Conservation (phyloP, 208 protist genomes). For the Crithidia bombi region DNA sequence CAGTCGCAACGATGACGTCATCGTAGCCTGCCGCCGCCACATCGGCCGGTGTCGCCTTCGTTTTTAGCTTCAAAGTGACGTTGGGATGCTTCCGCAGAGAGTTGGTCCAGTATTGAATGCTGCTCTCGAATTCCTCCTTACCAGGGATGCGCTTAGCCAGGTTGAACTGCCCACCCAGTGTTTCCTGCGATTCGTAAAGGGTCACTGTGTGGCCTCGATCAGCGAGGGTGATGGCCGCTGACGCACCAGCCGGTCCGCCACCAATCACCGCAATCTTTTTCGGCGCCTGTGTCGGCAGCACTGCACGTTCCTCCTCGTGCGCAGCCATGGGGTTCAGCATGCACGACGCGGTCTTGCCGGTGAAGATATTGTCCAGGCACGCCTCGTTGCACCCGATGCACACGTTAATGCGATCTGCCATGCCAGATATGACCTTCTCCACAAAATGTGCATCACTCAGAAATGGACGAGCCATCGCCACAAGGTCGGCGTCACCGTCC, state of each 20-base stretch:
- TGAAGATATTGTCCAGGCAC: constrained; percentile 94
- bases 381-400: constrained; percentile 96
- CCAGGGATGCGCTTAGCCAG: constrained; percentile 92
- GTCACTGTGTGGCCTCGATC: constrained; percentile 90
- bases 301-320: constrained; percentile 82
- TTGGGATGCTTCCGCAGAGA: constrained; percentile 64
- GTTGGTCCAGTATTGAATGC: constrained; percentile 90
- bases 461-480: constrained; percentile 92
- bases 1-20: constrained; percentile 90
- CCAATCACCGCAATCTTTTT: constrained; percentile 92
- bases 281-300: constrained; percentile 41
- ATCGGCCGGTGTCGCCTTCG: constrained; percentile 62
- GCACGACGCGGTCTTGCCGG: constrained; percentile 79
- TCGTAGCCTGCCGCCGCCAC: constrained; percentile 77
- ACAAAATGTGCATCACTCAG: constrained; percentile 93
- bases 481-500: constrained; percentile 85
- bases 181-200: constrained; percentile 75
- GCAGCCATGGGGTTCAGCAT: constrained; percentile 92
- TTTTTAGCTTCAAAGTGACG: constrained; percentile 79
- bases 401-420: constrained; percentile 79
- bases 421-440: constrained; percentile 66
- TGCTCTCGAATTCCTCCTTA: constrained; percentile 93
- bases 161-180: constrained; percentile 94
- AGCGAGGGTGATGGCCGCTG: constrained; percentile 85
- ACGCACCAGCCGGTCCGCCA: constrained; percentile 89